Percentiles rank a stretch among this genome's conserved stretches.
phyloP scores from a whole-genome alignment of 345 rosid genomes.

The Chamaenerion angustifolium region DNA sequence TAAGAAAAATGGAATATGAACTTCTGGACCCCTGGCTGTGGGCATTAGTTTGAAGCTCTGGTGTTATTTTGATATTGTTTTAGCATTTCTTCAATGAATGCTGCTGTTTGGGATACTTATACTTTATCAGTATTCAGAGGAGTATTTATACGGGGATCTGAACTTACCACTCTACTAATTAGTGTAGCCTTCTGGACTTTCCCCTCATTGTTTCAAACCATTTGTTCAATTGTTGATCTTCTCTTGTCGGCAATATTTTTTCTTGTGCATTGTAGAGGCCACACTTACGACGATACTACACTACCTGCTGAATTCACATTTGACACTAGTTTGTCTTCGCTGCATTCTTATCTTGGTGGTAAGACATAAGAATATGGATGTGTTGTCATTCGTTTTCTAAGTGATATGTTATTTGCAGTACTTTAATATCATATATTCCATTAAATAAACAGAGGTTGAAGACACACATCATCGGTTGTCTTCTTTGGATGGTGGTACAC shows the following conservation, averaged over 20 bases:
- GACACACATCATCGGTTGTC: conserved; percentile 58
- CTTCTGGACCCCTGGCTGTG: too few relatives aligned
- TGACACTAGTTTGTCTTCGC: conserved; percentile 62
- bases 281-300: conserved; percentile 4
- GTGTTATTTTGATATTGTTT: too few relatives aligned
- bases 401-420: neutral
- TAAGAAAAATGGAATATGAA: too few relatives aligned
- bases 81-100: too few relatives aligned
- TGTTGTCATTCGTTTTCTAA: neutral
- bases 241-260: neutral
- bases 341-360: conserved; percentile 94
- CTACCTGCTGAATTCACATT: conserved; percentile 36
- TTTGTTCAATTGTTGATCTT: conserved; percentile 3
- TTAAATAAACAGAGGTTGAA: conserved; percentile 54
- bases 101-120: too few relatives aligned
- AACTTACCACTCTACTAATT: too few relatives aligned
- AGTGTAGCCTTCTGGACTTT: too few relatives aligned
- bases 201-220: too few relatives aligned
- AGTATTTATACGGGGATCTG: too few relatives aligned
- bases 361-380: conserved; percentile 9
- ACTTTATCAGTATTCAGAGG: too few relatives aligned
- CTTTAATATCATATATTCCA: conserved; percentile 6
- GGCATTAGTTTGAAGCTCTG: too few relatives aligned
- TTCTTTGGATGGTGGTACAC: conserved; percentile 69
- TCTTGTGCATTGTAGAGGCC: conserved; percentile 13